phyloP scores from a whole-genome alignment of 164 flowering plant genomes.

The Akebia trifoliata region DNA sequence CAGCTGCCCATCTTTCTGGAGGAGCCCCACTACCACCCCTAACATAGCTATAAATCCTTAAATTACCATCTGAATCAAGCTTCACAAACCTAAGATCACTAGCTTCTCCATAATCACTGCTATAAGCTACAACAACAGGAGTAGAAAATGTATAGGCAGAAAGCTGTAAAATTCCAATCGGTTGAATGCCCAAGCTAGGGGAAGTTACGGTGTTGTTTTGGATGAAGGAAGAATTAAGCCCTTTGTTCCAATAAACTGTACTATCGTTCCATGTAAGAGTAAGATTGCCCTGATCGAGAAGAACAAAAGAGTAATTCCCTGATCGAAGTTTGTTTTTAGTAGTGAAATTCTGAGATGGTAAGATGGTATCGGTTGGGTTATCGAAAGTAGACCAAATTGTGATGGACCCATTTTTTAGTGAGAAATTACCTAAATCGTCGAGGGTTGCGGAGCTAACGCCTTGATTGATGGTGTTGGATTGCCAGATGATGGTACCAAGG shows the following conservation, averaged over 20 bases:
- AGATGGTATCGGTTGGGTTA: conserved; percentile 35
- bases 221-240: conserved; percentile 16
- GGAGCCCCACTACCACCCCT: conserved; percentile 23
- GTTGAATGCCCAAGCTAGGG: conserved; percentile 40
- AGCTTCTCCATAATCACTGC: conserved; percentile 68
- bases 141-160: conserved; percentile 29
- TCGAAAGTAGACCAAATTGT: conserved; percentile 33
- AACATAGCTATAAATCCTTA: conserved; percentile 59
- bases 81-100: conserved; percentile 27
- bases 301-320: conserved; percentile 24
- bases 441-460: conserved; percentile 28
- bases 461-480: conserved; percentile 23
- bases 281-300: conserved; percentile 18
- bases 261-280: conserved; percentile 22
- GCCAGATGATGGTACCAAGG: conserved; percentile 25
- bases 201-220: conserved; percentile 25
- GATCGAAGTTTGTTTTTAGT: conserved; percentile 12
- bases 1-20: conserved; percentile 61
- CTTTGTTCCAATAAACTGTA: conserved; percentile 20
- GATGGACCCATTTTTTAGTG: conserved; percentile 8
- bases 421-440: conserved; percentile 26
- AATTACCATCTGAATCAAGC: conserved; percentile 77
- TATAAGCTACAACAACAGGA: conserved; percentile 36
- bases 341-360: conserved; percentile 30
- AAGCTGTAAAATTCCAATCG: conserved; percentile 47